A percentile compares a stretch with the other conserved stretches of the same genome.
Conservation (phyloP, 768 basidiomycete genomes). For the Roridomyces roridus region DNA sequence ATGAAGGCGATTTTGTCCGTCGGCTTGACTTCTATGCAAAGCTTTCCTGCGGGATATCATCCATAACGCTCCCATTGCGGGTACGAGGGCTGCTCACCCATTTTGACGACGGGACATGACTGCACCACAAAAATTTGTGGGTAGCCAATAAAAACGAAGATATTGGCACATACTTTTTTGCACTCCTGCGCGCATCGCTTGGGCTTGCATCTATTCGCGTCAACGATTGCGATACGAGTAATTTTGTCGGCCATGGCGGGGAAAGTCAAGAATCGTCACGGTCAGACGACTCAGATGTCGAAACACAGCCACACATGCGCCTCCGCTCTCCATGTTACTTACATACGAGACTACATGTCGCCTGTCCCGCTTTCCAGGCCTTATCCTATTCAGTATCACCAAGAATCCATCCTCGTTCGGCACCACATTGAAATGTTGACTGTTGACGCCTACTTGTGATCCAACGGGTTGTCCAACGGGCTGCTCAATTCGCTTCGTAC, state of each 20-base stretch:
- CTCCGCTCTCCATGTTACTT: too few relatives aligned
- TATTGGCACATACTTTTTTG: slow-evolving; percentile 73
- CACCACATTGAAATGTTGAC: too few relatives aligned
- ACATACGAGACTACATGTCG: too few relatives aligned
- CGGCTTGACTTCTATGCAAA: slow-evolving; percentile 97
- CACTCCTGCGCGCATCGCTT: slow-evolving; percentile 98
- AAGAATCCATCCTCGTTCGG: too few relatives aligned
- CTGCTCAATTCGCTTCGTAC: too few relatives aligned
- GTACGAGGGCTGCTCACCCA: slow-evolving; percentile 63
- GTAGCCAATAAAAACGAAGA: slow-evolving; percentile 14
- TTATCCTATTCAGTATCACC: too few relatives aligned
- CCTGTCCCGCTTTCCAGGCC: too few relatives aligned
- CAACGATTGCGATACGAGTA: slow-evolving; percentile 96
- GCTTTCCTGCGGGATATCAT: slow-evolving; percentile 66
- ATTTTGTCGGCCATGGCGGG: slow-evolving; percentile 87
- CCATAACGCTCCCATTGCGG: not conserved
- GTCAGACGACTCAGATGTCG: too few relatives aligned
- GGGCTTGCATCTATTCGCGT: slow-evolving; percentile 92
- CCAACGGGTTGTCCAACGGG: too few relatives aligned
- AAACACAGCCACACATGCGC: too few relatives aligned
- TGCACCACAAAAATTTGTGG: slow-evolving; percentile 33
- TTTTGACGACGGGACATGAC: slow-evolving; percentile 97
- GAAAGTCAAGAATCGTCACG: too few relatives aligned
- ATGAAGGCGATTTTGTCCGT: slow-evolving; percentile 98
- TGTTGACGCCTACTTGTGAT: too few relatives aligned